Evolutionary conservation across 371 early-diverging fungal species (phyloP).

Genomic region (Catenaria anguillulae): DNA sequence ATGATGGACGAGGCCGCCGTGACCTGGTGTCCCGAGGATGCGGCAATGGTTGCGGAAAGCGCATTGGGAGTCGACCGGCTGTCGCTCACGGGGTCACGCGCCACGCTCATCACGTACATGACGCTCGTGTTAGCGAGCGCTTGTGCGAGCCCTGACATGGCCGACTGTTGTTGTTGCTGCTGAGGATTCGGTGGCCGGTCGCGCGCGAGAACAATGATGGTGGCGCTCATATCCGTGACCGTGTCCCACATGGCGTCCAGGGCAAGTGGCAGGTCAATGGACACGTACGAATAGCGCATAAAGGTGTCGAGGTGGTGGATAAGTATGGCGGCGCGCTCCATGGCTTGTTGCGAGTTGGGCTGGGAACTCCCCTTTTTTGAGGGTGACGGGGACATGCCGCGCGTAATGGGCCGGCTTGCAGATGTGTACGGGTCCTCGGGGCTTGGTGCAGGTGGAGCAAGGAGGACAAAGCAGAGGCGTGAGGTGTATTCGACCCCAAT

Average conservation of each 20-base stretch:
- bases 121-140: not conserved
- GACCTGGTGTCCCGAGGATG: not conserved
- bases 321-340: not conserved
- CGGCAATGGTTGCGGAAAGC: too few relatives aligned
- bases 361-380: too few relatives aligned
- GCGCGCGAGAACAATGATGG: not conserved
- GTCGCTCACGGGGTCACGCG: not conserved
- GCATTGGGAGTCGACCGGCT: not conserved
- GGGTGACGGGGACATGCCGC: too few relatives aligned
- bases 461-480: not conserved
- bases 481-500: not conserved
- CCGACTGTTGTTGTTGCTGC: too few relatives aligned
- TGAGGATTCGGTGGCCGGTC: not conserved
- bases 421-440: too few relatives aligned
- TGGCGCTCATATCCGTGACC: not conserved
- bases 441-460: not conserved
- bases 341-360: not conserved
- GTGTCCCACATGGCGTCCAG: not conserved
- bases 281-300: not conserved
- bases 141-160: not conserved
- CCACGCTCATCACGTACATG: not conserved
- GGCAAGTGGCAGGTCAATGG: not conserved
- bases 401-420: too few relatives aligned
- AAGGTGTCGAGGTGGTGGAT: constrained; percentile 1
- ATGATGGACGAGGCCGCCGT: not conserved